Base-by-base conservation (phyloP, 2,329 filamentous ascomycete genomes). In the Aureobasidium melanogenum region DNA sequence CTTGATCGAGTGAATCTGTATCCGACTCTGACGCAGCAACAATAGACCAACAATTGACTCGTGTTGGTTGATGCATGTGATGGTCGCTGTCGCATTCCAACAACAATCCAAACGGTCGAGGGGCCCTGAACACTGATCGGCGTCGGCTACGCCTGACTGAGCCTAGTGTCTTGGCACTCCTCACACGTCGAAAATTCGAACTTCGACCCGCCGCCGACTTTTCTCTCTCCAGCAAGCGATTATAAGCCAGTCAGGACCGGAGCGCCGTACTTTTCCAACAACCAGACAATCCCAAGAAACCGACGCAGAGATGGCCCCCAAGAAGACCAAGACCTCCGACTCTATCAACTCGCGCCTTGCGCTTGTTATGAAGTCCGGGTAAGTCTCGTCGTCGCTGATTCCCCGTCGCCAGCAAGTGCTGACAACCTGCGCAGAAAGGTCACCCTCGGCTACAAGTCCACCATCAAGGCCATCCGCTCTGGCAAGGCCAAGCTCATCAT, bases 401-500 rank as follows among this genome's bases (percentile, higher is more conserved):
- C 44, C 22, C 10, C 44, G 24, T 8, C 24, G 44, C 44, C 22
- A 30, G 24, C 24, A 28, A 28, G 24, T 28, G 44, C 44, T 47
- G 44, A 47, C 44, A 10, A 1, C 24, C 24, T 28, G 44, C 44
- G 24, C 44, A 47, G 44, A 47, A 47, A 47, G 44, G 44, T 47
- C 44, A 47, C 44, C 44, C 44, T 47, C 44, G 44, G 44, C 44
- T 54, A 54, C 50, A 54, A 54, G 50, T 28, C 22, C 22, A 39
- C 50, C 34, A 39, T 54, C 50, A 54, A 97, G 88, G 83, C 83
- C 70, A 88, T 97, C 71, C 89, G 93, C 74, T 88, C 87, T 70
- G 92, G 93, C 80, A 97, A 97, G 88, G 94, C 94, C 79, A 97
- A 97, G 89, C 87, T 97, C 70, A 90, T 97, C 78, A 91, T 96